phyloP scores from a whole-genome alignment of 2,329 filamentous ascomycete species.

The Periconia digitata region DNA sequence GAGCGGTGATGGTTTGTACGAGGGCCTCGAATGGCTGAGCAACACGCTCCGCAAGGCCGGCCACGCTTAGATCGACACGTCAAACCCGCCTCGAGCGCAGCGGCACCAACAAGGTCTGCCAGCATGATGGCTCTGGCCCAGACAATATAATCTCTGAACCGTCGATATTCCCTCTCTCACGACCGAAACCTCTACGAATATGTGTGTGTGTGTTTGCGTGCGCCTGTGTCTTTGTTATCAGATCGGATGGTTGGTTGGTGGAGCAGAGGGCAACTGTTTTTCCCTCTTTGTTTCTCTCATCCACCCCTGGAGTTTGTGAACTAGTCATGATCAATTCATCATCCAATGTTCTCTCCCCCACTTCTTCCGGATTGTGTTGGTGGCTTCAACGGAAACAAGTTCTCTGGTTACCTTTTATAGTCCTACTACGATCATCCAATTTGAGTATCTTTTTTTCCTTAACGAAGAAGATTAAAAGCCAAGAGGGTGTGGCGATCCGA shows the following conservation, averaged over 20 bases:
- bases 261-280: constrained; percentile 34
- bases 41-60: constrained; percentile 58
- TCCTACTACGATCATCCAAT: constrained; percentile 43
- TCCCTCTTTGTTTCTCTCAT: constrained; percentile 23
- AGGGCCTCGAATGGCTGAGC: constrained; percentile 76
- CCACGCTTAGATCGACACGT: constrained; percentile 46
- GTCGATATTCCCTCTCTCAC: constrained; percentile 21
- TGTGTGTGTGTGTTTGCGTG: constrained; percentile 35
- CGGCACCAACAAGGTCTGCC: constrained; percentile 33
- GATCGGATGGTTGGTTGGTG: constrained; percentile 34
- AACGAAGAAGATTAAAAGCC: too few relatives aligned
- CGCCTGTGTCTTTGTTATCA: constrained; percentile 20
- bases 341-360: constrained; percentile 37
- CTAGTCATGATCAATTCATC: constrained; percentile 28
- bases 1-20: constrained; percentile 98
- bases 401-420: constrained; percentile 38
- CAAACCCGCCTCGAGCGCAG: constrained; percentile 17
- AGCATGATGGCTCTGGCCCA: constrained; percentile 4
- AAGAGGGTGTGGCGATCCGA: neutral
- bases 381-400: constrained; percentile 33
- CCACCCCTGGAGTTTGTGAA: constrained; percentile 41
- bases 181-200: constrained; percentile 24
- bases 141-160: constrained; percentile 4
- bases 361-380: constrained; percentile 37
- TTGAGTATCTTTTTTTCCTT: constrained; percentile 39